Conservation (phyloP, 78 protist species). For the Thecamonas trahens region DNA sequence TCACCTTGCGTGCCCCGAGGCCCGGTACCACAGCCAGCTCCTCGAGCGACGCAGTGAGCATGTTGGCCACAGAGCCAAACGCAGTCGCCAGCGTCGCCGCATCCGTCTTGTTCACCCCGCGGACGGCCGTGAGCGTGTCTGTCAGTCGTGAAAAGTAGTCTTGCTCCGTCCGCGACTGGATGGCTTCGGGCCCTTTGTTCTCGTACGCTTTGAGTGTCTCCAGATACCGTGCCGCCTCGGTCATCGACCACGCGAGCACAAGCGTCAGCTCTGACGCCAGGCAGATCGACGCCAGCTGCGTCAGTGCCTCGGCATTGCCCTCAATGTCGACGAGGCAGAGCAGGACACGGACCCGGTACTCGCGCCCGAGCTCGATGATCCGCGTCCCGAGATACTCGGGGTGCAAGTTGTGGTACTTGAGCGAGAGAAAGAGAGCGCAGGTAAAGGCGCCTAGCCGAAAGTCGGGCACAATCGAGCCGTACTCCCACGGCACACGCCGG, state of each 20-base stretch:
- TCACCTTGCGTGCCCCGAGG: too few species aligned
- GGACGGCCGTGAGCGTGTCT: constrained; percentile 1
- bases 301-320: neutral
- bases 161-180: neutral
- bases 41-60: too few species aligned
- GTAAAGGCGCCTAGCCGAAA: neutral
- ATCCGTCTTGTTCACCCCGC: constrained; percentile 26
- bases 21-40: too few species aligned
- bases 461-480: neutral
- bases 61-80: too few species aligned
- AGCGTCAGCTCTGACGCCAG: neutral
- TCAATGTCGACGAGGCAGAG: neutral
- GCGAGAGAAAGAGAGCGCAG: constrained; percentile 7
- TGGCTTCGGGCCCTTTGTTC: constrained; percentile 16
- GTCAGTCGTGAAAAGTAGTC: neutral
- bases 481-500: neutral
- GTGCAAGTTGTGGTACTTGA: constrained; percentile 21
- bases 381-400: constrained; percentile 7
- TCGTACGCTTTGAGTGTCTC: constrained; percentile 32
- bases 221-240: constrained; percentile 30
- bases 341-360: neutral
- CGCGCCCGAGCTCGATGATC: neutral
- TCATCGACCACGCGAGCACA: neutral
- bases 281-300: neutral
- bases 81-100: constrained; percentile 4